Evolutionary conservation across 73 alveolate genomes (phyloP).

Genomic region (Paramecium caudatum): DNA sequence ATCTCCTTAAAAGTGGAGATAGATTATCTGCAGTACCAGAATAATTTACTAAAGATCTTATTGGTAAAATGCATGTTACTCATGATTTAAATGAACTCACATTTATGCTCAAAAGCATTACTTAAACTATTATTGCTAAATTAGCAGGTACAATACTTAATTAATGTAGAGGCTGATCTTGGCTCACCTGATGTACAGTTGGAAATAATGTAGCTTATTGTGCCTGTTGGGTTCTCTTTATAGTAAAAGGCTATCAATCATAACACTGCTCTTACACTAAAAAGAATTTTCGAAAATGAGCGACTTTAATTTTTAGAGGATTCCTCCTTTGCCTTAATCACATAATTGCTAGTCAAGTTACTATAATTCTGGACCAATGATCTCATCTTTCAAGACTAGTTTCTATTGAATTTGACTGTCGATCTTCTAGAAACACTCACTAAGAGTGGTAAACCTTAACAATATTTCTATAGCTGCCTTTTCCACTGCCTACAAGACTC

Average conservation of each 20-base stretch:
- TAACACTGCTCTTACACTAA: slow-evolving; percentile 71
- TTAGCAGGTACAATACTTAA: slow-evolving; percentile 78
- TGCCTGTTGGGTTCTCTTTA: slow-evolving; percentile 87
- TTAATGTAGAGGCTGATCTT: slow-evolving; percentile 70
- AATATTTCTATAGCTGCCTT: background rate
- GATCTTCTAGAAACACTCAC: slow-evolving; percentile 84
- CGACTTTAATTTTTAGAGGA: slow-evolving; percentile 72
- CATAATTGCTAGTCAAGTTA: slow-evolving; percentile 45
- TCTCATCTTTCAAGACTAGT: slow-evolving; percentile 83
- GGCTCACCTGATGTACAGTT: slow-evolving; percentile 47
- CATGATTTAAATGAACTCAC: slow-evolving; percentile 84
- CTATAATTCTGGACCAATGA: slow-evolving; percentile 88
- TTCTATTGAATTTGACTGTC: slow-evolving; percentile 81
- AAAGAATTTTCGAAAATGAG: slow-evolving; percentile 69
- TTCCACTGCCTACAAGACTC: slow-evolving; percentile 37
- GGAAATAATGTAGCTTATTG: slow-evolving; percentile 72
- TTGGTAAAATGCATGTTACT: slow-evolving; percentile 82
- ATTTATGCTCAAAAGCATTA: slow-evolving; percentile 82
- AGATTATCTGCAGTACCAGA: slow-evolving; percentile 90
- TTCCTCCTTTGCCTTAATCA: slow-evolving; percentile 44
- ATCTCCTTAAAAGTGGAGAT: slow-evolving; percentile 86
- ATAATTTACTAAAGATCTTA: slow-evolving; percentile 75
- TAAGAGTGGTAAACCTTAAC: slow-evolving; percentile 8
- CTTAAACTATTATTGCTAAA: slow-evolving; percentile 84
- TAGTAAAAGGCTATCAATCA: slow-evolving; percentile 69